phyloP scores from a whole-genome alignment of 805 yeast species.

The Myxozyma neglecta region DNA sequence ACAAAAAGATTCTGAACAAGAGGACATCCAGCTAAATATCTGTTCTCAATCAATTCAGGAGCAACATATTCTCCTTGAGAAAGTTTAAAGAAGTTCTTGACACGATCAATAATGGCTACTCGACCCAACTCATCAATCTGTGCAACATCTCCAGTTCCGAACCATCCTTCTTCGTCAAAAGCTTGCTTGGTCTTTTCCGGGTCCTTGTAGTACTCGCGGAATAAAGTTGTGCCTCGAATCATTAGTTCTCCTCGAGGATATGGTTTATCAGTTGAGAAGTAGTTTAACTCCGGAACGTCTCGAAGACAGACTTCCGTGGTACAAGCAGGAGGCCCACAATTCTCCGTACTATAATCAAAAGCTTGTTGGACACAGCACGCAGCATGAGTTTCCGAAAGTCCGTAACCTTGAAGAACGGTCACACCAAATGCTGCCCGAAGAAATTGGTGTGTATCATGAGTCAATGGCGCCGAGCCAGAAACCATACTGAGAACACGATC shows the following conservation, averaged over 20 bases:
- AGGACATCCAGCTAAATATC: conserved; percentile 56
- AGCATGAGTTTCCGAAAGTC: conserved; percentile 55
- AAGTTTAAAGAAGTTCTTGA: conserved; percentile 70
- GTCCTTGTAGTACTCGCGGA: conserved; percentile 56
- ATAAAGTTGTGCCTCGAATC: conserved; percentile 65
- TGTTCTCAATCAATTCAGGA: conserved; percentile 74
- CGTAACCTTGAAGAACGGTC: conserved; percentile 69
- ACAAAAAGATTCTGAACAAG: conserved; percentile 55
- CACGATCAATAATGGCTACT: conserved; percentile 65
- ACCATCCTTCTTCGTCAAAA: conserved; percentile 49
- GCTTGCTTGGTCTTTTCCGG: conserved; percentile 54
- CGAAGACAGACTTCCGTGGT: conserved; percentile 60
- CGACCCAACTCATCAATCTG: conserved; percentile 54
- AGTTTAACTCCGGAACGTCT: conserved; percentile 65
- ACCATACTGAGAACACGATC: conserved; percentile 45
- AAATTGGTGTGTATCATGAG: conserved; percentile 60
- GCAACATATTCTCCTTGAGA: conserved; percentile 53
- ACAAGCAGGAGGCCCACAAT: conserved; percentile 60
- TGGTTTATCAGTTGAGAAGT: conserved; percentile 46
- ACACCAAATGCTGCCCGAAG: conserved; percentile 61
- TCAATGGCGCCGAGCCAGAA: conserved; percentile 71
- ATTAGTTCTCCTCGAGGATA: conserved; percentile 59
- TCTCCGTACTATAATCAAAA: conserved; percentile 51
- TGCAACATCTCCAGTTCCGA: conserved; percentile 55
- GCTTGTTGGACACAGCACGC: conserved; percentile 39